Base-by-base conservation (phyloP, 1,284 basidiomycete species). In the Violaceomyces palustris region DNA sequence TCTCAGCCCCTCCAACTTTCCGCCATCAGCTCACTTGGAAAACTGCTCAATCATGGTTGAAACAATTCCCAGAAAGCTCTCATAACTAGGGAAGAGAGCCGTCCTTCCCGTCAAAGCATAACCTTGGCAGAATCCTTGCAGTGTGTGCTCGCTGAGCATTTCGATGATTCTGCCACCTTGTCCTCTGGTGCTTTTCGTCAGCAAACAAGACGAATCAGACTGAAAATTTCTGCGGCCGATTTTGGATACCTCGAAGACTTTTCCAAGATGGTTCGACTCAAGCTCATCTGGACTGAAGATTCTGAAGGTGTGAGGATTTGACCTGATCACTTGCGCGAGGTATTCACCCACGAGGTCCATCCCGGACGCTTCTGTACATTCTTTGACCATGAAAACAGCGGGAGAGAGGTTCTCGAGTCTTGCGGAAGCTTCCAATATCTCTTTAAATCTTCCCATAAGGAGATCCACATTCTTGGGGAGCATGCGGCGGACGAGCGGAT, bases 221-320 rank as follows among this genome's bases (percentile, higher is more conserved):
- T 91, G 87, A 73, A 90, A 84, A 75, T 88, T 83, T 40, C 88
- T 81, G 1, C 35, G 72, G 71, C 35, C 72, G 75, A 48, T 73
- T 47, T 35, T 32, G 5, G 9, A 49, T 11, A 42, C 48, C 4
- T 84, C 78, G 35, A 90, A 79, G 5, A 85, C 82, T 3, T 81
- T 85, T 65, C 86, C 86, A 15, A 93, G 81, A 75, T 92, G 90
- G 77, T 92, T 92, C 25, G 85, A 87, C 7, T 83, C 82, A n/a
- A 91, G 78, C 64, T 88, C 87, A 64, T 93, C 89, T 0, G 89
- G 89, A n/a, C 85, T 88, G 77, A 91, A 91, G 50, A 92, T 86
- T 40, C 89, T 80, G 79, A 91, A 90, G 0, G 79, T 77, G 21
- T 76, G 77, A 1, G 83, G 83, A 72, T 91, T 91, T 49, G 82